phyloP scores from a whole-genome alignment of 106 monocot species.

The Triglochin maritima region DNA sequence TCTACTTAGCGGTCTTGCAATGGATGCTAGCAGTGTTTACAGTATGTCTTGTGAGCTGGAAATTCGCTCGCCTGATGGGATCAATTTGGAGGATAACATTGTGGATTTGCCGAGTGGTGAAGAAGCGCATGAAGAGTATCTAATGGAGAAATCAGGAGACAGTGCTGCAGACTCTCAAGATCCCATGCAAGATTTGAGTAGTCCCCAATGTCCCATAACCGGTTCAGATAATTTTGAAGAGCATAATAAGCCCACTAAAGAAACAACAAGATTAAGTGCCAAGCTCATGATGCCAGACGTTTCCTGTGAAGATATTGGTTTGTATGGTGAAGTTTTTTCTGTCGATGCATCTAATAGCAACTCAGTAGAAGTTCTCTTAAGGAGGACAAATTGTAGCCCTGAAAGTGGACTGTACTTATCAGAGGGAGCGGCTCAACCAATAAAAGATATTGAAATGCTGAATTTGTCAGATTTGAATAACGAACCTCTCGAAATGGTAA shows the following conservation, averaged over 20 bases:
- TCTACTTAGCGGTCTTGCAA: constrained; percentile 3
- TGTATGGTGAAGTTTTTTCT: not conserved
- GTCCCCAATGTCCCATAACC: not conserved
- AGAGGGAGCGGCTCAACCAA: not conserved
- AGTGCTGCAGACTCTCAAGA: not conserved
- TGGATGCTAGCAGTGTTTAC: not conserved
- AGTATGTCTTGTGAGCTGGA: constrained; percentile 1
- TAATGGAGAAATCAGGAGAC: not conserved
- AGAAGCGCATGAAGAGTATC: not conserved
- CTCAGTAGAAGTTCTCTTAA: not conserved
- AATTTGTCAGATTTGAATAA: not conserved
- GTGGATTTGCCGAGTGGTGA: not conserved
- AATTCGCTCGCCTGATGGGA: not conserved
- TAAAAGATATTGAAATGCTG: not conserved
- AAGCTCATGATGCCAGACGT: not conserved
- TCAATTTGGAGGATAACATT: not conserved
- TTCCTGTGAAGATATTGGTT: not conserved
- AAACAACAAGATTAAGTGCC: not conserved
- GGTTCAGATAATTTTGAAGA: not conserved
- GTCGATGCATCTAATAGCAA: not conserved
- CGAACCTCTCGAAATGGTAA: not conserved
- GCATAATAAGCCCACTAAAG: not conserved
- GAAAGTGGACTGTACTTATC: not conserved
- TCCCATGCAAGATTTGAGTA: not conserved
- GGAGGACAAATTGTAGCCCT: no score